Base-by-base conservation (phyloP, 495 filamentous ascomycete species). In the Penicillium arizonense region DNA sequence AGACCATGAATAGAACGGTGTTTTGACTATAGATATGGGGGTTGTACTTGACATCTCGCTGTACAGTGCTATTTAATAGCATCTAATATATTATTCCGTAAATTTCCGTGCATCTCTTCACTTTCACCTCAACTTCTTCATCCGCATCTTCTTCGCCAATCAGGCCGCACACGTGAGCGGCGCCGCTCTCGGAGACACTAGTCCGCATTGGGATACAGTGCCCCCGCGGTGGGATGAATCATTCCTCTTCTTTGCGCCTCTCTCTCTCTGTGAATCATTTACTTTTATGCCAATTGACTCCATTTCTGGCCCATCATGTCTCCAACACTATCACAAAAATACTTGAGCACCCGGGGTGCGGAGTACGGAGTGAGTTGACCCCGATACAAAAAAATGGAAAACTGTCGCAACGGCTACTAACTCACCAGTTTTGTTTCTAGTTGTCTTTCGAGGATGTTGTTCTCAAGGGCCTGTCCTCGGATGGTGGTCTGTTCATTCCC, bases 401-500 rank as follows among this genome's bases (percentile, higher is more conserved):
- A 5, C 6, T 30, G 28, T 30, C 28, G 28, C 28, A 30, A 30
- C 28, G 28, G 28, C 28, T 30, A 7, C 28, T 30, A 30, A 30
- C 28, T 8, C 9, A 30, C 8, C 7, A 30, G 7, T 30, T 30
- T 30, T 6, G 28, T 30, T 30, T 44, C 7, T 59, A 96, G 90
- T 78, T 94, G 53, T 90, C 91, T 41, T 97, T 97, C 67, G 92
- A 96, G 70, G 81, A 86, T 21, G 90, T 90, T 34, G 92, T 96
- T 24, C 73, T 97, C 53, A 94, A 97, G 68, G 93, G 93, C 23
- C 84, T 97, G 32, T 91, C 93, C 23, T 69, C 83, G 3, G 92
- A 97, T 62, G 89, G 89, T 28, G 93, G 93, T 24, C 86, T 97
- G 42, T 96, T 93, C 74, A 82, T 96, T 34, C 93, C 93, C 14